Evolutionary conservation across 495 filamentous ascomycete genomes (phyloP), one percentile per base, ranked within the genome.

Genomic region (Echria macrotheca): DNA sequence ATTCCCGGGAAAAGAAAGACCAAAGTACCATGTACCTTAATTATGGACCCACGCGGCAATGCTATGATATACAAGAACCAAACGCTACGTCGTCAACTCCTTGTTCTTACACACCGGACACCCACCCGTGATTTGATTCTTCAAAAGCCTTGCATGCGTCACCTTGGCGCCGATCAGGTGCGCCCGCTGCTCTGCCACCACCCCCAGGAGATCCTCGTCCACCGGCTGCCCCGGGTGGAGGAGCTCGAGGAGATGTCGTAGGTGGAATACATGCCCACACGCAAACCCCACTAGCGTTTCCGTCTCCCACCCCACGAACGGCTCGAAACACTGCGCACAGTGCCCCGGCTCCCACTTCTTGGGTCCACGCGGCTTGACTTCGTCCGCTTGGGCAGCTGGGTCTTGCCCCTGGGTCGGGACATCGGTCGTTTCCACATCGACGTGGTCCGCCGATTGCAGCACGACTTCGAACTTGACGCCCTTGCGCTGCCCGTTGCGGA

Each of bases 201-300:
- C 51, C 31, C 49, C 49, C 14, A 58, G 10, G 15, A 54, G 11
- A 5, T 56, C 55, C 10, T 58, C 50, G 19, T 68, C 66, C 19
- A 61, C 46, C 4, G 52, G 37, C 38, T 70, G 48, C 0, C 65
- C 70, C 0, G 71, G 72, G 24, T 74, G 57, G 45, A 79, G 39
- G 36, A 74, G 58, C 53, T 67, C 68, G 1, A 87, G 76, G 11
- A 98, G 68, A 58, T 95, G 93, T 7, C 81, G 75, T 5, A 96
- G 72, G 55, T 98, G 93, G 67, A 91, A 98, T 24, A 91, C 78
- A 58, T 98, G 91, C 1, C 87, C 84, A 64, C 93, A 98, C 4
- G 87, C 86, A 54, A 96, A 98, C 24, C 87, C 90, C 6, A 97
- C 77, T 7, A 98, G 79, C 6, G 87, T 86, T 53, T 91, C 82